These are phyloP conservation scores for Neodidymelliopsis sp. DNA, from an alignment of 2,329 filamentous ascomycete genomes.

Conservation along the genomic window DNA sequence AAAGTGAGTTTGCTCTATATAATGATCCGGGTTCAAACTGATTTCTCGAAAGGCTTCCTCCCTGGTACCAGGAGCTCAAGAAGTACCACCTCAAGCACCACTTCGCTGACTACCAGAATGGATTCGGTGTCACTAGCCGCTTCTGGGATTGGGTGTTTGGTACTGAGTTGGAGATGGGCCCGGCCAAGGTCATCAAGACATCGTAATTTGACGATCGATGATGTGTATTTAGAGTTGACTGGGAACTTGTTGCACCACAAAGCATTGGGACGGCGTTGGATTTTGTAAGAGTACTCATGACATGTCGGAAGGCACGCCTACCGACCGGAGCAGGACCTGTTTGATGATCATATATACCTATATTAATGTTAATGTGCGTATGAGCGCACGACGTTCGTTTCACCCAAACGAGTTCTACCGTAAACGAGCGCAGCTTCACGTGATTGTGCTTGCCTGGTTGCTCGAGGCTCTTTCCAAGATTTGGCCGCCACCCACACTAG, in stretches of 20 bases:
- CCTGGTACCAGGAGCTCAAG: slow-evolving; percentile 91
- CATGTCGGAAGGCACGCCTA: background rate
- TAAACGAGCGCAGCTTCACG: background rate
- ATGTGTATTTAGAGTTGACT: no score
- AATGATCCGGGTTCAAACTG: background rate
- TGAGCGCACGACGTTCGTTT: slow-evolving; percentile 4
- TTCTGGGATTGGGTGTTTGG: slow-evolving; percentile 97
- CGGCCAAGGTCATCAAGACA: slow-evolving; percentile 60
- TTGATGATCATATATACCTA: slow-evolving; percentile 8
- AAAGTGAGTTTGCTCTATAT: slow-evolving; percentile 65
- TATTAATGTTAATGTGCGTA: slow-evolving; percentile 16
- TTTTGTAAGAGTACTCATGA: slow-evolving; percentile 9
- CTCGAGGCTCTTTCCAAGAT: slow-evolving; percentile 1
- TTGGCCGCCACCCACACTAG: slow-evolving; percentile 14
- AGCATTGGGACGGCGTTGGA: background rate
- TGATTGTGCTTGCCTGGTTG: slow-evolving; percentile 4
- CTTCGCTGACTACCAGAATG: slow-evolving; percentile 97
- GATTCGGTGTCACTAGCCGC: slow-evolving; percentile 93
- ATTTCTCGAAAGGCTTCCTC: slow-evolving; percentile 71
- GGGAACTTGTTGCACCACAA: no score
- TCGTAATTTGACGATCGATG: slow-evolving; percentile 13
- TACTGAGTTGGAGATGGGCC: slow-evolving; percentile 72
- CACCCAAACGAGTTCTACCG: background rate
- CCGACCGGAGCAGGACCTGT: background rate
- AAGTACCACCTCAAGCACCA: slow-evolving; percentile 98